Conservation (phyloP, 345 rosid species). For the Boechera retrofracta region DNA sequence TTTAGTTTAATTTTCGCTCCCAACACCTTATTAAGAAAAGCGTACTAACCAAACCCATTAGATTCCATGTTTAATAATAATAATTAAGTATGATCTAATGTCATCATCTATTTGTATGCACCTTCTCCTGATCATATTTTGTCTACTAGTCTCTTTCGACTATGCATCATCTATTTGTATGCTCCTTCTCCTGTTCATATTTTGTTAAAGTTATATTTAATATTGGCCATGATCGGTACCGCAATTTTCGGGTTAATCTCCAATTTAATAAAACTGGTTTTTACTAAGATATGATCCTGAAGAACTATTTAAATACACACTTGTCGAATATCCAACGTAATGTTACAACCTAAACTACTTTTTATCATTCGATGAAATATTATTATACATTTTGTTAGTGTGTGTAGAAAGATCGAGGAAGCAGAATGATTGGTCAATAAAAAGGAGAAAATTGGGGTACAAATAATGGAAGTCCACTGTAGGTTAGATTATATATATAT, state of each 20-base stretch:
- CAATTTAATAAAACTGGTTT: not conserved
- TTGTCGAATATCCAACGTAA: not conserved
- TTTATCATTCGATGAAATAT: too few relatives aligned
- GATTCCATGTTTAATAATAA: conserved; percentile 7
- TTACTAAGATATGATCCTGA: not conserved
- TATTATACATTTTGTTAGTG: conserved; percentile 1
- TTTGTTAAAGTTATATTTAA: not conserved
- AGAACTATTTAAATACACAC: not conserved
- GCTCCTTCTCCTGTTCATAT: not conserved
- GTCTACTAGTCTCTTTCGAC: not conserved
- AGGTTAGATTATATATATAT: too few relatives aligned
- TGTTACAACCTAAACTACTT: conserved; percentile 1
- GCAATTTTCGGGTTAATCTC: conserved; percentile 18
- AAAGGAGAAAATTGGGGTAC: not conserved
- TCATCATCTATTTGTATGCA: conserved; percentile 8
- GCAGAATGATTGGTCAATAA: not conserved
- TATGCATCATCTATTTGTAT: not conserved
- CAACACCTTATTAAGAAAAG: not conserved
- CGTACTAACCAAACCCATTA: not conserved
- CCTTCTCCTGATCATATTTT: not conserved
- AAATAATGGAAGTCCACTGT: conserved; percentile 22
- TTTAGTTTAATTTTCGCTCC: not conserved
- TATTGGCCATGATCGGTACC: not conserved
- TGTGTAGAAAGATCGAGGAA: conserved; percentile 20
- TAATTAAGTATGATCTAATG: not conserved